Base-by-base conservation (phyloP, 2,329 filamentous ascomycete genomes). In the Beauveria sp. region DNA sequence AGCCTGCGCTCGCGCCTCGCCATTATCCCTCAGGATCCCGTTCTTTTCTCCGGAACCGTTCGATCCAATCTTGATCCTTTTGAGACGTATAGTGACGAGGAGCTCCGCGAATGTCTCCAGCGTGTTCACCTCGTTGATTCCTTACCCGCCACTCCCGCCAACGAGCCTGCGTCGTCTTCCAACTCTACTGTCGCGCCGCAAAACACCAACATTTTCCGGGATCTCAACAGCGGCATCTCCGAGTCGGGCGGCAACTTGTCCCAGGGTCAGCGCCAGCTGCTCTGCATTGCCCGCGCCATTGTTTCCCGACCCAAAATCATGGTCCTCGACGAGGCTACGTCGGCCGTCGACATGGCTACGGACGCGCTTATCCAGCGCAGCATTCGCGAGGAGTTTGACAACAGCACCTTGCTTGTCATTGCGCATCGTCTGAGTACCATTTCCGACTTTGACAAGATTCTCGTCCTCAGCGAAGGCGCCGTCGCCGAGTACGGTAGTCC, bases 1-100 rank as follows among this genome's bases (percentile, higher is more conserved):
- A 84, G 88, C 60, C 77, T 94, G 12, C 83, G 90, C 26, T 87
- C 84, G n/a, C 81, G 89, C 0, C 74, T 94, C 0, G 88, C 89
- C 43, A 92, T 94, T 66, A 93, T 94, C 59, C 90, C 90, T 1
- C 88, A 80, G 74, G 90, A 93, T 66, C 90, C 90, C 0, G 89
- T 92, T 1, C 79, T 94, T 7, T 93, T 94, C 74, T 90, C 87
- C 1, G 90, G 91, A 24, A 92, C 89, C 0, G 77, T 94, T 22
- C 81, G 90, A 47, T 85, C 81, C 48, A 93, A 93, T 67, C 79
- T 94, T 5, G 90, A 94, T 68, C 87, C 90, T 0, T 92, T 92
- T 67, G 79, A 87, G 59, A 79, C 89, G 63, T 84, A 90, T 68
- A 81, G 78, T 1, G 89, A 93, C 64, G 77, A 76, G 1, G 86